phyloP scores from a whole-genome alignment of 1,284 basidiomycete genomes.

The Amylostereum areolatum region DNA sequence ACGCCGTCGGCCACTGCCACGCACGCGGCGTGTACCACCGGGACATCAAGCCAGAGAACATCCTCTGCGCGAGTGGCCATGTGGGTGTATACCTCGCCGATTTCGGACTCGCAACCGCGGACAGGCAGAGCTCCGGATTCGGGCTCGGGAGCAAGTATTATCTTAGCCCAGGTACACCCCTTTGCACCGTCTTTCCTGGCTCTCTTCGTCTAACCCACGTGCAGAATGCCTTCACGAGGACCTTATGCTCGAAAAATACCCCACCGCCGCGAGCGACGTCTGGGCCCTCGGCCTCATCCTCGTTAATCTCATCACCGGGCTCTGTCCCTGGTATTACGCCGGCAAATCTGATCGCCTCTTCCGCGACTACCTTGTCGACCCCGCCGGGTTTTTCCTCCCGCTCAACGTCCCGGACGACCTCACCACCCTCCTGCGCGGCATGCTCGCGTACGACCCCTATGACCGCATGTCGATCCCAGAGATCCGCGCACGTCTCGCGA shows the following conservation, averaged over 20 bases:
- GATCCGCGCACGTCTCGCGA: neutral
- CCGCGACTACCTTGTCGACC: constrained; percentile 6
- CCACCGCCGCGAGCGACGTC: neutral
- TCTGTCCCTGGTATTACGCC: neutral
- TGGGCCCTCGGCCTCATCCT: constrained; percentile 1
- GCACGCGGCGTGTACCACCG: neutral
- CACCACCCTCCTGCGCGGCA: neutral
- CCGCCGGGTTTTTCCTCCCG: neutral
- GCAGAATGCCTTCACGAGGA: neutral
- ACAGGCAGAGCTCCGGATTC: neutral
- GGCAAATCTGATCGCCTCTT: neutral
- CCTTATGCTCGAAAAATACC: neutral
- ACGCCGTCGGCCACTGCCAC: neutral
- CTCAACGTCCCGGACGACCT: neutral
- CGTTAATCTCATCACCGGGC: neutral
- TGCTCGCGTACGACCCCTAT: neutral
- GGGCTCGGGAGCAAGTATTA: neutral
- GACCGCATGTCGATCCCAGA: neutral
- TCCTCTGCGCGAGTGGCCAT: neutral
- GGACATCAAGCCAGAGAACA: constrained; percentile 1
- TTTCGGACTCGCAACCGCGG: neutral
- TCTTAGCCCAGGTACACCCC: no score
- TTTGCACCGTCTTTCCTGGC: no score
- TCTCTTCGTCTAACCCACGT: no score
- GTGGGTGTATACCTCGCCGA: neutral